phyloP scores from a whole-genome alignment of 2,329 filamentous ascomycete species.

The Xylariaceae sp. region DNA sequence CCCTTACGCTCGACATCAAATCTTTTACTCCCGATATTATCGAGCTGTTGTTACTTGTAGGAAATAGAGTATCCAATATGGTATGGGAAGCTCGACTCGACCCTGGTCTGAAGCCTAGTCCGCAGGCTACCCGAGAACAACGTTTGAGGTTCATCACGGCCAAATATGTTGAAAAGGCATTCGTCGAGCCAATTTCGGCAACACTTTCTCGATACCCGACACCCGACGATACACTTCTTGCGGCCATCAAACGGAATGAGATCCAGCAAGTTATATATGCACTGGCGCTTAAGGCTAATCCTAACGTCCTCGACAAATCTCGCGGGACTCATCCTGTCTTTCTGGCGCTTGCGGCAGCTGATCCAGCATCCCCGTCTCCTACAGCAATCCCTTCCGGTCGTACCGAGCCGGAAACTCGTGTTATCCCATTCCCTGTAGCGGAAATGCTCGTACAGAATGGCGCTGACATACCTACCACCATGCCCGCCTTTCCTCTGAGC shows the following conservation, averaged over 20 bases:
- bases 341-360: slow-evolving; percentile 85
- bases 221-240: slow-evolving; percentile 82
- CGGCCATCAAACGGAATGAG: slow-evolving; percentile 93
- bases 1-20: slow-evolving; percentile 88
- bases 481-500: slow-evolving; percentile 81
- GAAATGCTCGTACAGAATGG: slow-evolving; percentile 93
- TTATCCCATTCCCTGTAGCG: slow-evolving; percentile 77
- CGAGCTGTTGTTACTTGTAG: slow-evolving; percentile 84
- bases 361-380: slow-evolving; percentile 72
- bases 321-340: slow-evolving; percentile 86
- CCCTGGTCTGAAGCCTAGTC: slow-evolving; percentile 63
- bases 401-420: slow-evolving; percentile 42
- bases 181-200: slow-evolving; percentile 71
- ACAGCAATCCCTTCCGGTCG: slow-evolving; percentile 37
- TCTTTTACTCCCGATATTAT: slow-evolving; percentile 97
- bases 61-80: slow-evolving; percentile 94
- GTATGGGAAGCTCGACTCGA: slow-evolving; percentile 90
- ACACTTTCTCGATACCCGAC: slow-evolving; percentile 72
- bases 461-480: slow-evolving; percentile 71
- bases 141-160: slow-evolving; percentile 90
- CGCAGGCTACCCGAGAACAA: slow-evolving; percentile 81
- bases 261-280: slow-evolving; percentile 91
- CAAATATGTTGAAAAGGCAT: slow-evolving; percentile 86
- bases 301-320: slow-evolving; percentile 81
- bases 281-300: slow-evolving; percentile 78